Percentiles rank a stretch among this genome's conserved stretches.
Evolutionary conservation across 192 early-diverging fungal genomes (phyloP).

Genomic region (Rhizophagus prolifer): DNA sequence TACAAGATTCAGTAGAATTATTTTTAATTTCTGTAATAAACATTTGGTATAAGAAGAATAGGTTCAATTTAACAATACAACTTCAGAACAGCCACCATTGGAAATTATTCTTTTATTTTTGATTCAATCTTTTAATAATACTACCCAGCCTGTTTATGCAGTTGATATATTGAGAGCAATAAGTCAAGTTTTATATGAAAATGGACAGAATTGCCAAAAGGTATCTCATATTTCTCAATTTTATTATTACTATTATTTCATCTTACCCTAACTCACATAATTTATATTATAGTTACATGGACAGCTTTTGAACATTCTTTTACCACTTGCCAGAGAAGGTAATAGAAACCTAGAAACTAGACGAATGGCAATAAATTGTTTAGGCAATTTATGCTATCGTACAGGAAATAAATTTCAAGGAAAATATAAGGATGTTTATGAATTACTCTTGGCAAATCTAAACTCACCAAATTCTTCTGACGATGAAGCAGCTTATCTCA

Average conservation of each 20-base stretch:
- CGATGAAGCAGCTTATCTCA: slow-evolving; percentile 11
- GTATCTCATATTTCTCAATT: slow-evolving; percentile 27
- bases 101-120: slow-evolving; percentile 22
- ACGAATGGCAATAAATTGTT: slow-evolving; percentile 67
- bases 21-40: slow-evolving; percentile 26
- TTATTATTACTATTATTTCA: not conserved
- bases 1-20: slow-evolving; percentile 26
- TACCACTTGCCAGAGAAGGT: slow-evolving; percentile 24
- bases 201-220: slow-evolving; percentile 38
- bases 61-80: slow-evolving; percentile 5
- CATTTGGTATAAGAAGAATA: not conserved
- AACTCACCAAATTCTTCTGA: not conserved
- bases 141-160: not conserved
- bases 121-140: slow-evolving; percentile 6
- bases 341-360: slow-evolving; percentile 41
- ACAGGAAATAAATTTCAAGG: slow-evolving; percentile 51
- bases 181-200: slow-evolving; percentile 53
- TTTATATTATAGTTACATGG: slow-evolving; percentile 32
- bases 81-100: slow-evolving; percentile 5
- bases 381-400: slow-evolving; percentile 64
- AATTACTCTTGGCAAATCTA: slow-evolving; percentile 49
- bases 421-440: slow-evolving; percentile 51
- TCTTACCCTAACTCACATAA: not conserved
- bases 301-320: slow-evolving; percentile 34
- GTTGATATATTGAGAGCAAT: slow-evolving; percentile 54